phyloP scores from a whole-genome alignment of 352 stramenopile species.

The Pythium sukuiense region DNA sequence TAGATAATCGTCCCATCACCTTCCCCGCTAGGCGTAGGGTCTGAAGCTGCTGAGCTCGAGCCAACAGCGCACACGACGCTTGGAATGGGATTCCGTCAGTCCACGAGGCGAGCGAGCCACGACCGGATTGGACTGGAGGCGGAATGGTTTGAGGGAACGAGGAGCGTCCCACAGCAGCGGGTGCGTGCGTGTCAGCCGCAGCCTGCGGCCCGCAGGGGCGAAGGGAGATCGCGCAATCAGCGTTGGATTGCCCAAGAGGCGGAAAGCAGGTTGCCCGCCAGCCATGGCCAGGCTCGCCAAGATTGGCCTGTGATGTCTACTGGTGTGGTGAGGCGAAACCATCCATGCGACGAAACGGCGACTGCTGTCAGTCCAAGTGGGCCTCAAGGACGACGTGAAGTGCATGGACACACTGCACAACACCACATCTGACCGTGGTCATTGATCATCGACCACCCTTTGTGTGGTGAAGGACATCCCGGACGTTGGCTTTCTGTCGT shows the following conservation, averaged over 20 bases:
- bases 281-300: no score
- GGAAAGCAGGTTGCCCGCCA: neutral
- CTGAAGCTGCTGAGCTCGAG: constrained; percentile 22
- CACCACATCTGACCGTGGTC: no score
- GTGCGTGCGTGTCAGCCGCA: neutral
- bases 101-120: neutral
- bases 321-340: neutral
- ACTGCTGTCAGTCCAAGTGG: neutral
- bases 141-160: constrained; percentile 18
- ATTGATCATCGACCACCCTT: no score
- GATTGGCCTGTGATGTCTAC: neutral
- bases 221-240: neutral
- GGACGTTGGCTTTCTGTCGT: no score
- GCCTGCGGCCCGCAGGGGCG: no score
- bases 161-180: neutral
- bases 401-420: no score
- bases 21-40: constrained; percentile 17
- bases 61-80: neutral
- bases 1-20: constrained; percentile 24
- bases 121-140: constrained; percentile 17
- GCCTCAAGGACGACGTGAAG: no score
- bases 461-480: no score
- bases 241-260: neutral
- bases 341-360: neutral
- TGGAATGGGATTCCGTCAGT: constrained; percentile 8